Base-by-base conservation (phyloP, 768 basidiomycete genomes). In the Pluteus cervinus region DNA sequence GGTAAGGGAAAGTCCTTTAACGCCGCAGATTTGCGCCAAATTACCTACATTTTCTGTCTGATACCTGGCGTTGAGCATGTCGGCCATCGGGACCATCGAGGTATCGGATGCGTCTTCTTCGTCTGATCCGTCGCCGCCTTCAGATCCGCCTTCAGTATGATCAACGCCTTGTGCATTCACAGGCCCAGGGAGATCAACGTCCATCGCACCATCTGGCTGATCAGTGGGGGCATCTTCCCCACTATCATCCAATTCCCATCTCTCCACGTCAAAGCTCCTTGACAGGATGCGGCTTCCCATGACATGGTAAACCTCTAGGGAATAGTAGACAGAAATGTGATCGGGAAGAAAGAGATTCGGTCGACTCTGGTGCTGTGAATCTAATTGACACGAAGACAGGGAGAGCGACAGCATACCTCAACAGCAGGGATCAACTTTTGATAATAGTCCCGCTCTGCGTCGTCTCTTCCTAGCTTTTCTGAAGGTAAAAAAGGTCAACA, bases 1-100 rank as follows among this genome's bases (percentile, higher is more conserved):
- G 9, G 26, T 5, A 21, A 20, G 12, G 16, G 22, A 18, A 16
- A 24, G 18, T 12, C 9, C 6, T 26, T 22, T 10, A 2, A 23
- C 9, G 22, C 30, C 4, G 25, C 22, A 26, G 7, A 28, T 9
- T 28, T 24, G 9, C 5, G n/a, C n/a, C 28, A 10, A 8, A 38
- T 17, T 16, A 58, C 80, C 44, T 50, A 90, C 92, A 45, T 97
- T 98, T 55, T 91, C 85, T 25, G 74, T 74, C 6, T 76, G 81
- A 55, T 78, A 87, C 37, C 81, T 75, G 8, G 94, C 96, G 51
- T 99, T 99, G 33, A 99, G 65, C 65, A 98, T 79, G 59, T 99
- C 96, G 3, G 96, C 96, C 65, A 98, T 79, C 0, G 94, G 93
- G 4, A 97, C 86, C 91, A 98, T 92, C 3, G 86, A 79, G 7